Evolutionary conservation across 2,329 filamentous ascomycete species (phyloP), one percentile per base, ranked within the genome.

Genomic region (Phyllosticta citriasiana): DNA sequence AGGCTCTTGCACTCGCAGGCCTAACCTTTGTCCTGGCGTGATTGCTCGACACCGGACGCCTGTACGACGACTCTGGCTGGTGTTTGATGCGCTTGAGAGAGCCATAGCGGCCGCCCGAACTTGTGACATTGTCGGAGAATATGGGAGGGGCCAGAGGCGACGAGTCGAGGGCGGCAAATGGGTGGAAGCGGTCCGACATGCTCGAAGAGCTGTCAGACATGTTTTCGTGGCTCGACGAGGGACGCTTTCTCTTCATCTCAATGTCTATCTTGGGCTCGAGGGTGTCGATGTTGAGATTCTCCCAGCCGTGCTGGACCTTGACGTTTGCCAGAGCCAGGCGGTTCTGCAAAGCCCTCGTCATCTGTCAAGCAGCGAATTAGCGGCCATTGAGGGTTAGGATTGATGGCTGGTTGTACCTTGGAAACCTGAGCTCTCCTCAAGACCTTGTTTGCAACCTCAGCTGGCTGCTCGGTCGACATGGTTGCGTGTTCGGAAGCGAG

Each of bases 231-330:
- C 80, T 79, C 66, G 78, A 80, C 66, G 79, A 79, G 60, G 86
- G 80, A 68, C 88, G 83, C 76, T 87, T 88, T 67, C 86, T 83
- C 76, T 88, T 84, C 72, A 92, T 81, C 76, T 93, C 84, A 71
- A 91, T 84, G 71, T 93, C 88, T 65, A 93, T 79, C 72, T 87
- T 88, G 57, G 91, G 90, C 76, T 96, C 91, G 76, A 96, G 90
- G 64, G 82, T 86, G 72, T 91, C 89, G 70, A 95, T 84, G 65
- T 88, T 89, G 72, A 96, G 83, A 74, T 94, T 89, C 76, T 97
- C 88, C 87, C 91, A 95, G 73, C 92, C 92, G 78, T 96, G 88
- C 77, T 95, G 91, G 67, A 94, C 91, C 79, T 97, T 97, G 83
- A 97, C 94, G 76, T 95, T 94, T 72, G 94, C 94, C 65, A 97